Conservation (phyloP, 805 yeast species). For the Starmerella etchellsii region DNA sequence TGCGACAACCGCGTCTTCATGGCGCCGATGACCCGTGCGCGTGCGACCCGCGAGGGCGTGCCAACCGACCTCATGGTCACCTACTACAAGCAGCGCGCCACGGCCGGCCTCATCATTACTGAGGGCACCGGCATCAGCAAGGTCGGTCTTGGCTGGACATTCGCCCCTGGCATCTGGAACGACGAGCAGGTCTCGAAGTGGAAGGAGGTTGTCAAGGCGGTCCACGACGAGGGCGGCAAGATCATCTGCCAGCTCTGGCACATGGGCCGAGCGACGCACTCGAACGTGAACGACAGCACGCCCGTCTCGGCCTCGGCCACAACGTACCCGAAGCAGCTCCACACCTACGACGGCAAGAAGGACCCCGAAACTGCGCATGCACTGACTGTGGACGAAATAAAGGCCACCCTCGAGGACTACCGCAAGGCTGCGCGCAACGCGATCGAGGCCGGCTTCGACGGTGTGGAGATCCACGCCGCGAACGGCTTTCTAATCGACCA, state of each 20-base stretch:
- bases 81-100: conserved; percentile 46
- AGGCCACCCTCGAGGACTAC: conserved; percentile 34
- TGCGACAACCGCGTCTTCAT: conserved; percentile 31
- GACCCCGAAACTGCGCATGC: conserved; percentile 24
- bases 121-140: conserved; percentile 44
- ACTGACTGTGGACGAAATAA: conserved; percentile 34
- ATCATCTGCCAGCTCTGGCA: conserved; percentile 16
- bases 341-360: conserved; percentile 12
- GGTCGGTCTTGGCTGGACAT: conserved; percentile 32
- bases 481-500: conserved; percentile 44
- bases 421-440: conserved; percentile 43
- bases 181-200: conserved; percentile 25
- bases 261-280: conserved; percentile 18
- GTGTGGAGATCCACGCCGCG: conserved; percentile 54
- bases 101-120: conserved; percentile 35
- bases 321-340: conserved; percentile 3
- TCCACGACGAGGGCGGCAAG: conserved; percentile 22
- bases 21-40: conserved; percentile 40
- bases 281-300: conserved; percentile 10
- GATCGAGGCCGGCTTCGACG: conserved; percentile 43
- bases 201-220: conserved; percentile 27
- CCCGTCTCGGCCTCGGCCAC: conserved; percentile 13
- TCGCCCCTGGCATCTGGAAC: conserved; percentile 24
- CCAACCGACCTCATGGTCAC: conserved; percentile 37
- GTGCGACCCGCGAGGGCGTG: conserved; percentile 27